phyloP scores from a whole-genome alignment of 2,329 filamentous ascomycete genomes.

The Cryphonectria naterciae region DNA sequence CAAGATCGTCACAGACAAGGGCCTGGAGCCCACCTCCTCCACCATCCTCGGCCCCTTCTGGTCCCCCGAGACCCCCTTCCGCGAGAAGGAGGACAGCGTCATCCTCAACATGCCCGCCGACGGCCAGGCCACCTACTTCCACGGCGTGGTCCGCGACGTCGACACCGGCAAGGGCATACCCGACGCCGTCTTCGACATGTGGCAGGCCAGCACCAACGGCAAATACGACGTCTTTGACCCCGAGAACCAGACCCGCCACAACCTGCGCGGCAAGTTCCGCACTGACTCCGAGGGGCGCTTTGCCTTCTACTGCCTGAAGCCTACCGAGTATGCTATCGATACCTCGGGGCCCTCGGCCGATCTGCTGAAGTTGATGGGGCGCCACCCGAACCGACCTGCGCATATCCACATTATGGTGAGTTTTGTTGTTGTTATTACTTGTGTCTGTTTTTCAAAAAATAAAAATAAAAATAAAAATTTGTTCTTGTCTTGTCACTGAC shows the following conservation, averaged over 20 bases:
- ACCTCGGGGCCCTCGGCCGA: slow-evolving; percentile 49
- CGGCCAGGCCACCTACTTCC: slow-evolving; percentile 56
- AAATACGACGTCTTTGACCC: slow-evolving; percentile 67
- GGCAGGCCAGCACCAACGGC: slow-evolving; percentile 64
- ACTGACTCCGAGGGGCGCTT: slow-evolving; percentile 65
- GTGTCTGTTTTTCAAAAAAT: neutral
- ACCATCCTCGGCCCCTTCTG: slow-evolving; percentile 73
- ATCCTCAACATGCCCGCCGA: slow-evolving; percentile 50
- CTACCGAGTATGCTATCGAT: slow-evolving; percentile 65
- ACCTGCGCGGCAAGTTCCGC: slow-evolving; percentile 67
- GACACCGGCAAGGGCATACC: slow-evolving; percentile 34
- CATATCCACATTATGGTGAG: slow-evolving; percentile 35
- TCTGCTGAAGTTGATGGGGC: slow-evolving; percentile 33
- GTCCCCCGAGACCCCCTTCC: slow-evolving; percentile 61
- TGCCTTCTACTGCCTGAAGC: slow-evolving; percentile 66
- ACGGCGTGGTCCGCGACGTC: slow-evolving; percentile 45
- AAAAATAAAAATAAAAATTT: too few species aligned
- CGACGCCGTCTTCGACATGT: slow-evolving; percentile 61
- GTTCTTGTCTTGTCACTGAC: neutral
- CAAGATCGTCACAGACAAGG: slow-evolving; percentile 48
- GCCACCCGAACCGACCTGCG: slow-evolving; percentile 34
- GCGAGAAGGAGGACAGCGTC: slow-evolving; percentile 56
- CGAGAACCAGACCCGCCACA: slow-evolving; percentile 62
- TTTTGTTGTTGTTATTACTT: neutral
- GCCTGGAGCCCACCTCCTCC: slow-evolving; percentile 57